Base-by-base conservation (phyloP, 495 filamentous ascomycete genomes). In the Hypomontagnella monticulosa region DNA sequence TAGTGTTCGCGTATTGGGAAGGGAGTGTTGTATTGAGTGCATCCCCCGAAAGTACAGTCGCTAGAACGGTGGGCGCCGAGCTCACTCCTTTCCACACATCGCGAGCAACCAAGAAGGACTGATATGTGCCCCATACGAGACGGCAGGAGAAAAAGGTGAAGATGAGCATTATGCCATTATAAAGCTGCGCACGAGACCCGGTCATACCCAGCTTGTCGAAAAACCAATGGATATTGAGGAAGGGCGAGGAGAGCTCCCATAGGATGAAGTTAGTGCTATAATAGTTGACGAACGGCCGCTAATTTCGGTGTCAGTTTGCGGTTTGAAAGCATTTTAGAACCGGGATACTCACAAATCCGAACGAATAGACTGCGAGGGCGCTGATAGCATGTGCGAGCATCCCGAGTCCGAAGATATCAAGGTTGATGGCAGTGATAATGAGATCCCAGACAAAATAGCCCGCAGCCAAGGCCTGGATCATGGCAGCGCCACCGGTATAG, bases 191-290 rank as follows among this genome's bases (percentile, higher is more conserved):
- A 12, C 70, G 82, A 61, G 90, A 90, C 50, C 95, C 95, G 18
- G 96, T 99, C 84, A 97, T 89, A 75, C 91, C 87, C 70, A 97
- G 83, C 80, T 99, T 99, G 81, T 99, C 95, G 73, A 90, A 93
- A 85, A 99, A 98, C 95, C 95, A 99, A 83, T 99, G 95, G 78
- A 98, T 91, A 75, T 97, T 96, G 71, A 96, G 88, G 80, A 96
- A 94, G 11, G 93, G 93, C 67, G 87, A 90, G 53, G 92, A 97
- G 56, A 99, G 90, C 81, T 99, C 95, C 83, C 97, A 99, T 69
- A 99, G 92, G 71, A 99, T 92, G 80, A 99, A 98, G 51, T 87
- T 86, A 14, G 88, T 84, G 53, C 87, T 91, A 78, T 97, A 98
- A 82, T 88, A 97, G 80, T 97, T 97, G 65, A 97, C 80, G 73